Conservation (phyloP, 1,284 basidiomycete genomes). For the Pseudozyma hubeiensis region DNA sequence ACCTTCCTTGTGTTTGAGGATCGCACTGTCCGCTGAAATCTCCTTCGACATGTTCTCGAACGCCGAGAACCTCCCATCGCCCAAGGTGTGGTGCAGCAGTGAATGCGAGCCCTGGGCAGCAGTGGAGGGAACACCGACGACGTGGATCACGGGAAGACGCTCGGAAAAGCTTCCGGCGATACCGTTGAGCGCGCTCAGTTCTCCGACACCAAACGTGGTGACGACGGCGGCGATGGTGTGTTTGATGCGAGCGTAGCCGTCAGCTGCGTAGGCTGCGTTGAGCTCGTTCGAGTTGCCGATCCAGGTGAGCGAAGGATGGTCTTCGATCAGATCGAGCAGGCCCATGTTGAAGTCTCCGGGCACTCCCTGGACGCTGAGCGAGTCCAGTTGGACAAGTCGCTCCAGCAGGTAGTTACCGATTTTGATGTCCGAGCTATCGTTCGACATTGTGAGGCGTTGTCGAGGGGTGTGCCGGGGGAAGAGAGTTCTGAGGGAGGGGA, state of each 20-base stretch:
- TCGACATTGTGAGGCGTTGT: conserved; percentile 29
- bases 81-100: conserved; percentile 70
- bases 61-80: conserved; percentile 74
- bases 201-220: conserved; percentile 85
- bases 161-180: conserved; percentile 76
- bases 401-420: conserved; percentile 63
- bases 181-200: conserved; percentile 75
- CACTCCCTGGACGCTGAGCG: conserved; percentile 82
- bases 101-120: conserved; percentile 74
- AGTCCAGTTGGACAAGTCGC: conserved; percentile 60
- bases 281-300: conserved; percentile 77
- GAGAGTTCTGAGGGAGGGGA: not conserved
- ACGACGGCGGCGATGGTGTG: conserved; percentile 46
- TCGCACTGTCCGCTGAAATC: conserved; percentile 79
- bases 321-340: conserved; percentile 82
- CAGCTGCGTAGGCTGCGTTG: conserved; percentile 81
- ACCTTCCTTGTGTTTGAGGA: conserved; percentile 60
- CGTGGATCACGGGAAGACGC: conserved; percentile 89
- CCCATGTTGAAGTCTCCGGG: conserved; percentile 91
- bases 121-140: conserved; percentile 87
- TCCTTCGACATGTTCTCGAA: conserved; percentile 82
- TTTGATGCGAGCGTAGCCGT: conserved; percentile 84
- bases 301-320: conserved; percentile 83
- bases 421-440: conserved; percentile 36
- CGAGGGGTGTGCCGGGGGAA: not conserved